phyloP scores from a whole-genome alignment of 768 basidiomycete genomes.

The Russula sp. region DNA sequence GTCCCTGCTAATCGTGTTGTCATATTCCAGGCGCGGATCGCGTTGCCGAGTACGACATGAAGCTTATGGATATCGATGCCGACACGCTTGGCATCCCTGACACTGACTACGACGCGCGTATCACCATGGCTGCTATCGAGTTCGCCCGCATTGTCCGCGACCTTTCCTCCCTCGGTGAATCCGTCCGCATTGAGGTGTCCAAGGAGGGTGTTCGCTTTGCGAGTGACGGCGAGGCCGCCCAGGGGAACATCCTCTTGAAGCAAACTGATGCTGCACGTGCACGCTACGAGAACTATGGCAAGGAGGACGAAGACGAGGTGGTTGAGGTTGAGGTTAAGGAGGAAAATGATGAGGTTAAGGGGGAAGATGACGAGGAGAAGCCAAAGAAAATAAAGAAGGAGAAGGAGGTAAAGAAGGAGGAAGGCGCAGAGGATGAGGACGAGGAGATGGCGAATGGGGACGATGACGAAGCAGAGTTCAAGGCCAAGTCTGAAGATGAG shows the following conservation, averaged over 20 bases:
- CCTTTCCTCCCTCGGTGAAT: constrained; percentile 84
- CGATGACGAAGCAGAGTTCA: constrained; percentile 41
- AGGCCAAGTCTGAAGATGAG: constrained; percentile 31
- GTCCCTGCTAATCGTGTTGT: background rate
- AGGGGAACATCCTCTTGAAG: constrained; percentile 78
- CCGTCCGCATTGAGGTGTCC: constrained; percentile 89
- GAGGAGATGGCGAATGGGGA: constrained; percentile 46
- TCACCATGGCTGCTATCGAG: constrained; percentile 80
- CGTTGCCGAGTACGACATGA: constrained; percentile 97
- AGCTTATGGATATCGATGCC: constrained; percentile 98
- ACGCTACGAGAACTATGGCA: constrained; percentile 24
- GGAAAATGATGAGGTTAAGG: constrained; percentile 38
- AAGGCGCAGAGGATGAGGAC: constrained; percentile 31
- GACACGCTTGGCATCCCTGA: constrained; percentile 95
- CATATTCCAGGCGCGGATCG: constrained; percentile 68
- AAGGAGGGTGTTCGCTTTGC: constrained; percentile 95
- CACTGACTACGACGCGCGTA: constrained; percentile 92
- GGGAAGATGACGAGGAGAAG: constrained; percentile 38
- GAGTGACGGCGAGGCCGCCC: constrained; percentile 91
- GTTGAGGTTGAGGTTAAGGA: constrained; percentile 36
- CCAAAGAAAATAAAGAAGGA: constrained; percentile 47
- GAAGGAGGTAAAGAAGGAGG: constrained; percentile 44
- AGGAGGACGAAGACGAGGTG: constrained; percentile 25
- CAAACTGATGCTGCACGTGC: constrained; percentile 45
- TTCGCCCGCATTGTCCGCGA: constrained; percentile 93